Conservation (phyloP, 1,139 yeast species). For the Zygotorulaspora mrakii region DNA sequence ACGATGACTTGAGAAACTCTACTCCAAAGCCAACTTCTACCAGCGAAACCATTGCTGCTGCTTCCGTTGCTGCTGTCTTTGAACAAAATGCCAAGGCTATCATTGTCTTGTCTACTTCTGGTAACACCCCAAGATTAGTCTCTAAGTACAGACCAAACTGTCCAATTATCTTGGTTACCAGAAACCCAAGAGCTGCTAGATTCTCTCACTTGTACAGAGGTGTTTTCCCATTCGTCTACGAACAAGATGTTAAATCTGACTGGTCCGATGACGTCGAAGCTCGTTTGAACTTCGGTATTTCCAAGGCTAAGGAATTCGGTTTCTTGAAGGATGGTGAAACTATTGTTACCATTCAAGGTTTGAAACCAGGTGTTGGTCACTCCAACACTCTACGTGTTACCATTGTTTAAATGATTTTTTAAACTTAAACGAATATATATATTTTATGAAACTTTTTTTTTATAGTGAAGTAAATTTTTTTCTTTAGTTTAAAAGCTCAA, state of each 20-base stretch:
- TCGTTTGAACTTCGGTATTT: constrained; percentile 91
- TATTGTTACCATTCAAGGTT: constrained; percentile 95
- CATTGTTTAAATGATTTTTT: constrained; percentile 38
- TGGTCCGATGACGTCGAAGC: constrained; percentile 97
- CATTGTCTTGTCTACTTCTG: constrained; percentile 91
- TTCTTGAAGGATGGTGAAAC: constrained; percentile 84
- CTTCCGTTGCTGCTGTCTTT: constrained; percentile 93
- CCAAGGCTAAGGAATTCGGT: constrained; percentile 84
- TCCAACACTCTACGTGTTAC: constrained; percentile 90
- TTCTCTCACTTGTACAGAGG: constrained; percentile 96
- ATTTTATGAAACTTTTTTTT: constrained; percentile 9
- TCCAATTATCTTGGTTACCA: constrained; percentile 97
- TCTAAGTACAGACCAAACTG: constrained; percentile 97
- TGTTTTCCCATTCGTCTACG: constrained; percentile 92
- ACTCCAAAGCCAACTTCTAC: constrained; percentile 89
- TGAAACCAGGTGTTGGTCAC: constrained; percentile 99
- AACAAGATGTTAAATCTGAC: constrained; percentile 62
- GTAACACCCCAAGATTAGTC: constrained; percentile 91
- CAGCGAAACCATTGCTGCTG: constrained; percentile 94
- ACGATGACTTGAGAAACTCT: constrained; percentile 83
- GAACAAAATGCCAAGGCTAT: constrained; percentile 97
- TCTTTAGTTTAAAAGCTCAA: constrained; percentile 8
- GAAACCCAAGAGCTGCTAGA: constrained; percentile 91
- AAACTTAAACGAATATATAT: constrained; percentile 31
- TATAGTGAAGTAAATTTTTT: constrained; percentile 5